Conservation (phyloP, 495 filamentous ascomycete species). For the Lindgomyces ingoldianus region DNA sequence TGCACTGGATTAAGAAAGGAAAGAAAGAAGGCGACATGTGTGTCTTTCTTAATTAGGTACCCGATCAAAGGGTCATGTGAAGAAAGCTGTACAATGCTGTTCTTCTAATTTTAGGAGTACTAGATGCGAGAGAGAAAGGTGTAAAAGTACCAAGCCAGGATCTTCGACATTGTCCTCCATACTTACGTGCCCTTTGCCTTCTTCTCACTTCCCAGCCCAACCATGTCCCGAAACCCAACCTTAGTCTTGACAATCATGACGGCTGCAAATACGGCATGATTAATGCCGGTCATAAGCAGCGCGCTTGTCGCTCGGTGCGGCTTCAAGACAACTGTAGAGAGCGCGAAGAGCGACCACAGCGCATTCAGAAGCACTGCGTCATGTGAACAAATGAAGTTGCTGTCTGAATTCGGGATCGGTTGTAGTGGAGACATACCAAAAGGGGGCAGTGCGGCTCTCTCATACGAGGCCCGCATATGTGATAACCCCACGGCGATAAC, state of each 20-base stretch:
- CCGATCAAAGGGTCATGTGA: too few relatives aligned
- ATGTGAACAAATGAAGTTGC: background rate
- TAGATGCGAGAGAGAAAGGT: background rate
- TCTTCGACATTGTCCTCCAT: background rate
- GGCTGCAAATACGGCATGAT: slow-evolving; percentile 18
- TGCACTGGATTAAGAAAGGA: too few relatives aligned
- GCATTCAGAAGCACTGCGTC: slow-evolving; percentile 21
- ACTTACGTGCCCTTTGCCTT: background rate
- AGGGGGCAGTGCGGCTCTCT: slow-evolving; percentile 9
- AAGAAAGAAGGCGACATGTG: too few relatives aligned
- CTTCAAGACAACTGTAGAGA: slow-evolving; percentile 11
- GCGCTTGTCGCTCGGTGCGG: slow-evolving; percentile 19
- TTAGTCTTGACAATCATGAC: background rate
- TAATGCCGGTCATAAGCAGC: slow-evolving; percentile 20
- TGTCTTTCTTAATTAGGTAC: too few relatives aligned
- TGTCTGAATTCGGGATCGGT: background rate
- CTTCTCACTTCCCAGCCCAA: background rate
- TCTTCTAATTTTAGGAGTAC: background rate
- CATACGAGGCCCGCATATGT: slow-evolving; percentile 12
- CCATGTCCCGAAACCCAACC: slow-evolving; percentile 2
- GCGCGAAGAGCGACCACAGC: slow-evolving; percentile 18
- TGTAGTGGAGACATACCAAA: slow-evolving; percentile 10
- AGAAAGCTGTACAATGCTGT: too few relatives aligned
- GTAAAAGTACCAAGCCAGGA: background rate
- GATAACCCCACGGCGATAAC: slow-evolving; percentile 11